A percentile compares a stretch with the other conserved stretches of the same genome.
These are phyloP conservation scores for Adenanthera pavonina DNA, from an alignment of 306 rosid species.

Conservation along the genomic window DNA sequence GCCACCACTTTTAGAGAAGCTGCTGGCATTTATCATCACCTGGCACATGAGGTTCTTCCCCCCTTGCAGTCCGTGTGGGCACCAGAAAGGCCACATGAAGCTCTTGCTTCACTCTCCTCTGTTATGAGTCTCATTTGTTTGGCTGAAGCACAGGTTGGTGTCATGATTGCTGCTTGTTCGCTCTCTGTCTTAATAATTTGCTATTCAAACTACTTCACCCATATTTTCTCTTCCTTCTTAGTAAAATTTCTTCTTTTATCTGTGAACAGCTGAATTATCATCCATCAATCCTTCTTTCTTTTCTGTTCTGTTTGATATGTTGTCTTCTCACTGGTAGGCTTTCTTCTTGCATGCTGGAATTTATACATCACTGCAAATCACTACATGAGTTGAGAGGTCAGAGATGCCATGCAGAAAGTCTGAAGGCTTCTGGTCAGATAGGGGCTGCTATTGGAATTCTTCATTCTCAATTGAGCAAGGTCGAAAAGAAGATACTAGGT, in stretches of 20 bases:
- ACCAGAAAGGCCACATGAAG: slow-evolving; percentile 68
- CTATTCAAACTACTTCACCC: no score
- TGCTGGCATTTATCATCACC: slow-evolving; percentile 69
- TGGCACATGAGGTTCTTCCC: slow-evolving; percentile 64
- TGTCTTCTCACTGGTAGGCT: slow-evolving; percentile 26
- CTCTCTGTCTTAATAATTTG: neutral
- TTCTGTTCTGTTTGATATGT: slow-evolving; percentile 22
- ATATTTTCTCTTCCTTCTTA: no score
- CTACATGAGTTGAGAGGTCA: slow-evolving; percentile 66
- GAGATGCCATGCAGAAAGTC: slow-evolving; percentile 60
- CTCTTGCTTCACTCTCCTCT: slow-evolving; percentile 52
- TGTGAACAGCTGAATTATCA: neutral
- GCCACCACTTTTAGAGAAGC: slow-evolving; percentile 71
- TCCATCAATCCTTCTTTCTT: neutral
- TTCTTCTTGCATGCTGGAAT: slow-evolving; percentile 58
- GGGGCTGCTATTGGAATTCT: slow-evolving; percentile 76
- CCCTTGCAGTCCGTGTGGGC: slow-evolving; percentile 42
- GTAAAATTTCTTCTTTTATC: no score
- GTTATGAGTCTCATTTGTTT: slow-evolving; percentile 70
- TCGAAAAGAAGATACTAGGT: slow-evolving; percentile 48
- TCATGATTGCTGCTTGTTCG: slow-evolving; percentile 9
- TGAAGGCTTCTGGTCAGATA: slow-evolving; percentile 52
- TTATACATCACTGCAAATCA: slow-evolving; percentile 55
- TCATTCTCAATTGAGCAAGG: slow-evolving; percentile 48
- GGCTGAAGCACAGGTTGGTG: slow-evolving; percentile 80